A percentile compares a stretch with the other conserved stretches of the same genome.
Conservation (phyloP, 2,329 filamentous ascomycete genomes). For the Gnomoniopsis smithogilvyi region DNA sequence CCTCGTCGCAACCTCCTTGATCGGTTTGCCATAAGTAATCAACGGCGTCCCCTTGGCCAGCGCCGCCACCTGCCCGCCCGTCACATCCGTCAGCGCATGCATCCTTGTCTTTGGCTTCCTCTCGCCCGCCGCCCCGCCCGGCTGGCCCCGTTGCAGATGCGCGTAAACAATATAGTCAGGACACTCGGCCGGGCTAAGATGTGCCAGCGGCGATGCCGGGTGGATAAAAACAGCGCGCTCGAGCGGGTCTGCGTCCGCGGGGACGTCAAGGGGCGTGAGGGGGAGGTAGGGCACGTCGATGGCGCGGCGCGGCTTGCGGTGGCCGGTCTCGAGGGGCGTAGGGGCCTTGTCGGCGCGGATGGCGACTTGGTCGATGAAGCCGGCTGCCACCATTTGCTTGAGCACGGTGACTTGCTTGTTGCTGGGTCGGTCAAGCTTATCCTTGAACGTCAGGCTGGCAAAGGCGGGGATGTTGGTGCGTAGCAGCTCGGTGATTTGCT, state of each 20-base stretch:
- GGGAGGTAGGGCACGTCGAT: slow-evolving; percentile 92
- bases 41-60: slow-evolving; percentile 84
- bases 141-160: slow-evolving; percentile 69
- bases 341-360: slow-evolving; percentile 87
- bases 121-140: slow-evolving; percentile 45
- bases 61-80: slow-evolving; percentile 69
- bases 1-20: slow-evolving; percentile 68
- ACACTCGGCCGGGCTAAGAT: slow-evolving; percentile 66
- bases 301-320: slow-evolving; percentile 73
- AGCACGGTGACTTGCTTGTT: slow-evolving; percentile 72
- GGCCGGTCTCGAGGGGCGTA: slow-evolving; percentile 59
- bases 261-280: slow-evolving; percentile 63
- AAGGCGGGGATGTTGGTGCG: slow-evolving; percentile 68
- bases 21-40: slow-evolving; percentile 81
- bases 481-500: slow-evolving; percentile 79
- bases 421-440: slow-evolving; percentile 56
- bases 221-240: slow-evolving; percentile 82
- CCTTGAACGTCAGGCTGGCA: slow-evolving; percentile 52
- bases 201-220: slow-evolving; percentile 75
- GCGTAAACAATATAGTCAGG: slow-evolving; percentile 87
- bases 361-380: slow-evolving; percentile 92
- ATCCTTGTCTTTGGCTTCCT: slow-evolving; percentile 75
- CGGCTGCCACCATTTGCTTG: slow-evolving; percentile 87
- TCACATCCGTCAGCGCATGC: slow-evolving; percentile 80
- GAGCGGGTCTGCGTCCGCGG: slow-evolving; percentile 35